phyloP scores from a whole-genome alignment of 495 filamentous ascomycete genomes.

The Penicillium parvum region DNA sequence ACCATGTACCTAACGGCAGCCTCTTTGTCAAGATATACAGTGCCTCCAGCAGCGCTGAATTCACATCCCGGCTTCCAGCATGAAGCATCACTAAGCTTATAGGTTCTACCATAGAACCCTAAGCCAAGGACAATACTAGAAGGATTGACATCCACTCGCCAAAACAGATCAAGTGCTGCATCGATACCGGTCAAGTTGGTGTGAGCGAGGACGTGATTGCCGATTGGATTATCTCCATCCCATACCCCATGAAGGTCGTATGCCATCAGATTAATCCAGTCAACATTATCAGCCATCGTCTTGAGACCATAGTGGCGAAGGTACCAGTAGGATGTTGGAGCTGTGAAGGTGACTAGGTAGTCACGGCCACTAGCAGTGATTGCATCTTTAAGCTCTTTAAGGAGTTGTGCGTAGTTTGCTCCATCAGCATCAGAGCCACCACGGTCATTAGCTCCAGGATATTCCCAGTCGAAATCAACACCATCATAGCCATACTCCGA shows the following conservation, averaged over 20 bases:
- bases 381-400: background rate
- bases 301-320: conserved; percentile 44
- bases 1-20: conserved; percentile 25
- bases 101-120: conserved; percentile 33
- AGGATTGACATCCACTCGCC: conserved; percentile 27
- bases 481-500: background rate
- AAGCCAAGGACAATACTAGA: conserved; percentile 33
- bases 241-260: conserved; percentile 40
- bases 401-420: background rate
- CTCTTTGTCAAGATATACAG: conserved; percentile 9
- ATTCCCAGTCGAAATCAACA: background rate
- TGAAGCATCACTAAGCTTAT: conserved; percentile 11
- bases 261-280: conserved; percentile 54
- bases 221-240: conserved; percentile 10
- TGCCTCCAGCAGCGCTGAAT: background rate
- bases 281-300: conserved; percentile 25
- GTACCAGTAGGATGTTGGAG: conserved; percentile 50
- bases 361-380: background rate
- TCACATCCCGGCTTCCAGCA: conserved; percentile 7
- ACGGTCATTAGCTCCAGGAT: background rate
- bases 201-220: no score
- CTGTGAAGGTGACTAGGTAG: conserved; percentile 30
- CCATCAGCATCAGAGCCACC: background rate
- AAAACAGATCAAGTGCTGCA: conserved; percentile 22
- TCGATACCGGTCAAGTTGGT: conserved; percentile 33